Percentiles rank a stretch among this genome's conserved stretches.
These are phyloP conservation scores for Coemansia sp. DNA, from an alignment of 192 early-diverging fungal species.

Conservation along the genomic window DNA sequence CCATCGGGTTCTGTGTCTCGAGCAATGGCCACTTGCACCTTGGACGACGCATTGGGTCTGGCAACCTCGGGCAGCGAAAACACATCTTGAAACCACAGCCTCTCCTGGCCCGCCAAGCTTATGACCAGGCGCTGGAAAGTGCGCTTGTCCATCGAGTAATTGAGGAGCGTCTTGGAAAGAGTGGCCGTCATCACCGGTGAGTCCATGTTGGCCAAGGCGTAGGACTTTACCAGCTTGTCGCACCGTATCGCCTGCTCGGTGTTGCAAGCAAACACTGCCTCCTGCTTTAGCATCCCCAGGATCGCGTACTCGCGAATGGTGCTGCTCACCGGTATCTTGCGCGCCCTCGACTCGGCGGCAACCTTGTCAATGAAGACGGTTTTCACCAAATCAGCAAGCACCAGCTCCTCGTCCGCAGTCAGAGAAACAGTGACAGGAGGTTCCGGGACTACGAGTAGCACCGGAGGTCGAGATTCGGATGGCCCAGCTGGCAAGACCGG, in stretches of 20 bases:
- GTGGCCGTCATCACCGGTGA: conserved; percentile 3
- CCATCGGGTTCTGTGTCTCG: conserved; percentile 19
- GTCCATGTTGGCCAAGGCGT: conserved; percentile 1
- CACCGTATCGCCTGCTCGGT: not conserved
- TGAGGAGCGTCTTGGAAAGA: not conserved
- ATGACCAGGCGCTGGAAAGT: conserved; percentile 24
- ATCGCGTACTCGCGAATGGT: conserved; percentile 33
- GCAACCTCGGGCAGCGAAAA: not conserved
- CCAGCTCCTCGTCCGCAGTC: not conserved
- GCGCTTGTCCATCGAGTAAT: conserved; percentile 27
- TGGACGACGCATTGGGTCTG: not conserved
- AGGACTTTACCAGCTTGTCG: conserved; percentile 5
- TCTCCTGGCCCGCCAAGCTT: conserved; percentile 10
- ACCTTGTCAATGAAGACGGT: conserved; percentile 15
- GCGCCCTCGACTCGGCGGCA: conserved; percentile 12
- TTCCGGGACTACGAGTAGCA: not conserved
- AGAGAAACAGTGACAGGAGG: not conserved
- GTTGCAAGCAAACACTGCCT: conserved; percentile 11
- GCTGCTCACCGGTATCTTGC: conserved; percentile 5
- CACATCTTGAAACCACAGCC: conserved; percentile 11
- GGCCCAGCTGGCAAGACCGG: not conserved
- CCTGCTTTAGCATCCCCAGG: conserved; percentile 20
- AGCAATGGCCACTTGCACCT: conserved; percentile 14
- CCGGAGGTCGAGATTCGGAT: not conserved
- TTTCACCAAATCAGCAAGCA: not conserved